Conservation (phyloP, 352 stramenopile species). For the Globisporangium splendens region DNA sequence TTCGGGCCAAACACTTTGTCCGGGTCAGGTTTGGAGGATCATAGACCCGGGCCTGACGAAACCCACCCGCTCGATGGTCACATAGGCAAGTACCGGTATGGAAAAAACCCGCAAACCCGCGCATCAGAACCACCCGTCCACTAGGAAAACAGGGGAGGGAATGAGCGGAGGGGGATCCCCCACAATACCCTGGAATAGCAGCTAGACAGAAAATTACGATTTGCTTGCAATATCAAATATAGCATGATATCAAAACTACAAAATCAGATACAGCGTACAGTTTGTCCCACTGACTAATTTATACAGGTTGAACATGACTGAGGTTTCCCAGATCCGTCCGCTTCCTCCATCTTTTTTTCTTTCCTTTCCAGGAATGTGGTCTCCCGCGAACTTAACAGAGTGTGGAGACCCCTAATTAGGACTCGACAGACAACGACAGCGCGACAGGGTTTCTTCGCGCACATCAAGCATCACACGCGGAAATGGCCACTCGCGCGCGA, state of each 20-base stretch:
- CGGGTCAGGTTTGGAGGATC: neutral
- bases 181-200: too few relatives aligned
- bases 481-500: neutral
- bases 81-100: neutral
- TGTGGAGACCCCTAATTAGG: constrained; percentile 9
- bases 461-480: neutral
- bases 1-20: neutral
- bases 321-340: neutral
- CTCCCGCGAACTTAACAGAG: neutral
- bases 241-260: too few relatives aligned
- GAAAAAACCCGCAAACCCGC: neutral
- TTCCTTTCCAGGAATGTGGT: neutral
- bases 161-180: neutral
- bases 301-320: too few relatives aligned
- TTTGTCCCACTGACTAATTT: too few relatives aligned
- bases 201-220: too few relatives aligned
- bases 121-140: neutral
- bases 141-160: neutral
- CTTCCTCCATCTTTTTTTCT: neutral
- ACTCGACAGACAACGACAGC: neutral
- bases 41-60: neutral
- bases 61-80: neutral
- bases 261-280: neutral
- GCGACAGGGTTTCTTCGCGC: neutral
- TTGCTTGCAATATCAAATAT: too few relatives aligned